Evolutionary conservation across 345 rosid genomes (phyloP), one percentile per base, ranked within the genome.

Genomic region (Draba incana): DNA sequence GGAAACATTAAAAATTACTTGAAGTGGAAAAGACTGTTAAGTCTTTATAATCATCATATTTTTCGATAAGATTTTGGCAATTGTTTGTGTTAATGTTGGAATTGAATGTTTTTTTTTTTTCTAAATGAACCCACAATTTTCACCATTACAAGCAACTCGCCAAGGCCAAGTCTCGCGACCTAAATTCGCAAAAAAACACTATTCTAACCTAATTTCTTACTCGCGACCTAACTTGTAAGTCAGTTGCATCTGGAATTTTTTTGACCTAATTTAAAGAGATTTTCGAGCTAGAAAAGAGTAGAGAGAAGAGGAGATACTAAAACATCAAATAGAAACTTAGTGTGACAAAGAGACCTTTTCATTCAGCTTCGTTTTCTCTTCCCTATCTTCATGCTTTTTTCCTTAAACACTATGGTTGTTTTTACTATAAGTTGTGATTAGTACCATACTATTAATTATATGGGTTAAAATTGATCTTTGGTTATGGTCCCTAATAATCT

Each of bases 171-270:
- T 10, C 45, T 20, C 45, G 2, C 16, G 7, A 12, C 45, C 58
- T 50, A 13, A 10, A n/a, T 11, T 24, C 24, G 23, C 38, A 54
- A 37, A 28, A 37, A 48, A 37, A 4, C 11, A 37, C 5, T 13
- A 47, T 62, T 48, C 23, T 62, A 57, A 38, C 33, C 10, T 25
- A 39, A 63, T 27, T 62, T 62, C 33, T 3, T n/a, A n/a, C n/a
- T n/a, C n/a, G n/a, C n/a, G n/a, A n/a, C n/a, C n/a, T n/a, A n/a
- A n/a, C 54, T 49, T 13, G n/a, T 43, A 43, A 43, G 7, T 13
- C 6, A 5, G 6, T 5, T 33, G 7, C 5, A 13, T 14, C 5
- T 4, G 15, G 16, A 10, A 10, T 9, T 6, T 23, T 20, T 37
- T 13, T 7, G 37, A 11, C 16, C 8, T 23, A 3, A 42, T 41